Percentiles rank a stretch among this genome's conserved stretches.
Conservation (phyloP, 257 asterid genomes). For the Capsicum rhomboideum region DNA sequence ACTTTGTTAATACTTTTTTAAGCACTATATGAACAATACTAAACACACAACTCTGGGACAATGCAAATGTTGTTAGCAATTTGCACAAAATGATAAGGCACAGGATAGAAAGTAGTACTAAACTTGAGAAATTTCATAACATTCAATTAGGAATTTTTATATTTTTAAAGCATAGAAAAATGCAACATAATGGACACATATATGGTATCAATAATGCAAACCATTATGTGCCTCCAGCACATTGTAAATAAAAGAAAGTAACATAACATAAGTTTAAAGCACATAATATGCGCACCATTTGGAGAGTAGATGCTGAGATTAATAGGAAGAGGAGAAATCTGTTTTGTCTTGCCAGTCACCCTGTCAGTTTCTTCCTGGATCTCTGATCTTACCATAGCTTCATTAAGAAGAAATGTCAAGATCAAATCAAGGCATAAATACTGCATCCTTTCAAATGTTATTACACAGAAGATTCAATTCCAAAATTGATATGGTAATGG, state of each 20-base stretch:
- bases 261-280: not conserved
- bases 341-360: slow-evolving; percentile 29
- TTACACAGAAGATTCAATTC: not conserved
- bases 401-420: not conserved
- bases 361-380: slow-evolving; percentile 43
- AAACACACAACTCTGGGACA: not conserved
- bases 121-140: not conserved
- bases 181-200: not conserved
- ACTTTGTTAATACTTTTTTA: not conserved
- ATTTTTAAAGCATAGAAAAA: not conserved
- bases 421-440: not conserved
- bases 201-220: not conserved
- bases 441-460: not conserved
- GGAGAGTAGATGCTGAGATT: slow-evolving; percentile 42
- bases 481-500: not conserved
- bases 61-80: not conserved
- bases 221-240: not conserved
- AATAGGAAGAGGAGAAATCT: slow-evolving; percentile 36
- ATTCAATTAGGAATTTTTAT: not conserved
- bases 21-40: not conserved
- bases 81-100: not conserved
- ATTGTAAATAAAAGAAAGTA: not conserved
- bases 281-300: slow-evolving; percentile 17
- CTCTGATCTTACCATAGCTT: slow-evolving; percentile 35
- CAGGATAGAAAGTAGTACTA: not conserved